Conservation (phyloP, 169 alveolate species). For the Plasmodium sp. region DNA sequence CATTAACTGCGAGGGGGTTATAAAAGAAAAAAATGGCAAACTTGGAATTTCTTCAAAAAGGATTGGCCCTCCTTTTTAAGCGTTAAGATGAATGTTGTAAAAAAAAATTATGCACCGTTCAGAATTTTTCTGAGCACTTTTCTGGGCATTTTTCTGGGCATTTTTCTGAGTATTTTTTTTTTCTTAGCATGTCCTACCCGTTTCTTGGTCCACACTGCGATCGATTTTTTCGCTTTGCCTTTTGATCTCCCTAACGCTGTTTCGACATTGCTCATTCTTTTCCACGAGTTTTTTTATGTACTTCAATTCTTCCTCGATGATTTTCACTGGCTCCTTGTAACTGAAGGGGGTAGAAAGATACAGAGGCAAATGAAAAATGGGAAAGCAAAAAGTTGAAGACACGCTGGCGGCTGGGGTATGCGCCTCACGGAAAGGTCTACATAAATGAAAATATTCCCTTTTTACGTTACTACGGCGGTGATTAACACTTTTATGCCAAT, state of each 20-base stretch:
- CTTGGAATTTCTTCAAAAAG: neutral
- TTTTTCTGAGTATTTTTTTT: slow-evolving; percentile 14
- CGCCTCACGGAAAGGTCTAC: neutral
- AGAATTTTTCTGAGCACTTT: slow-evolving; percentile 8
- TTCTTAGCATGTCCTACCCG: slow-evolving; percentile 12
- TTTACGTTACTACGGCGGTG: slow-evolving; percentile 52
- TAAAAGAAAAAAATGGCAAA: neutral
- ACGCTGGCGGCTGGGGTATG: neutral
- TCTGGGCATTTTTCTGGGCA: neutral
- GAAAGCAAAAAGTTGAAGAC: neutral
- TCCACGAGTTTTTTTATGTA: slow-evolving; percentile 40
- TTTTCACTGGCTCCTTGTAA: slow-evolving; percentile 56
- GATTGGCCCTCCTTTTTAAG: neutral
- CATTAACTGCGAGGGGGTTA: slow-evolving; percentile 4
- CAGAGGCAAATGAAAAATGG: neutral
- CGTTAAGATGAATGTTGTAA: neutral
- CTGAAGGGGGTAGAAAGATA: neutral
- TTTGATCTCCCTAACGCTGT: neutral
- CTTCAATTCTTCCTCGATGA: slow-evolving; percentile 56
- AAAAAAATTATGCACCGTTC: neutral
- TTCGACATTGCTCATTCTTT: slow-evolving; percentile 5
- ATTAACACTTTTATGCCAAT: slow-evolving; percentile 38
- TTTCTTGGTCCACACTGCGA: slow-evolving; percentile 39
- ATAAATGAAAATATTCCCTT: neutral
- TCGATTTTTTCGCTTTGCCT: neutral